Conservation (phyloP, 164 flowering plant species). For the Dillenia turbinata region DNA sequence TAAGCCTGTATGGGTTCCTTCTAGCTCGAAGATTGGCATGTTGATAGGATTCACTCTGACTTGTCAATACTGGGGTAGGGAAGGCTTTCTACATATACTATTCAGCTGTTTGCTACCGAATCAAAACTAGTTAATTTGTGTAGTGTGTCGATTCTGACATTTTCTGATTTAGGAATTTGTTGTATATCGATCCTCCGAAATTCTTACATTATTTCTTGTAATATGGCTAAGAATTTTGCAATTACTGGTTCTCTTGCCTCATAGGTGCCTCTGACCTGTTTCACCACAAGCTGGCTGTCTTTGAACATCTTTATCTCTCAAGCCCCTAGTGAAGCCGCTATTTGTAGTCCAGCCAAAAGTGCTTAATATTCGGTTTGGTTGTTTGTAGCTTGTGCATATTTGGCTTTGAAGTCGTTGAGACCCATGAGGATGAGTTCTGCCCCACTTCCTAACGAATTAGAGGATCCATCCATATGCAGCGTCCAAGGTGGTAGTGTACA, state of each 20-base stretch:
- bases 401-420: background rate
- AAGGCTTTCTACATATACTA: background rate
- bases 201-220: too few species aligned
- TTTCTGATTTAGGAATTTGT: too few species aligned
- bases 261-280: background rate
- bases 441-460: background rate
- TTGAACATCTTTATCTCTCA: background rate
- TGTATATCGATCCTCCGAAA: too few species aligned
- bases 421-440: background rate
- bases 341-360: background rate
- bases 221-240: background rate
- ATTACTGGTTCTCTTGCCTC: background rate
- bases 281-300: background rate
- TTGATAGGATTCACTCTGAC: background rate
- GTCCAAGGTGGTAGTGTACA: background rate
- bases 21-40: background rate
- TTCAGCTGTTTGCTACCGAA: too few species aligned
- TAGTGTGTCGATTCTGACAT: too few species aligned
- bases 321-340: background rate
- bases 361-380: conserved; percentile 1
- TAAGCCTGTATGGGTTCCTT: background rate
- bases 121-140: too few species aligned
- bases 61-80: background rate
- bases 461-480: background rate
- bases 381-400: background rate